These are phyloP conservation scores for Carex cristatella DNA, from an alignment of 176 grass and related monocot genomes.

Conservation along the genomic window DNA sequence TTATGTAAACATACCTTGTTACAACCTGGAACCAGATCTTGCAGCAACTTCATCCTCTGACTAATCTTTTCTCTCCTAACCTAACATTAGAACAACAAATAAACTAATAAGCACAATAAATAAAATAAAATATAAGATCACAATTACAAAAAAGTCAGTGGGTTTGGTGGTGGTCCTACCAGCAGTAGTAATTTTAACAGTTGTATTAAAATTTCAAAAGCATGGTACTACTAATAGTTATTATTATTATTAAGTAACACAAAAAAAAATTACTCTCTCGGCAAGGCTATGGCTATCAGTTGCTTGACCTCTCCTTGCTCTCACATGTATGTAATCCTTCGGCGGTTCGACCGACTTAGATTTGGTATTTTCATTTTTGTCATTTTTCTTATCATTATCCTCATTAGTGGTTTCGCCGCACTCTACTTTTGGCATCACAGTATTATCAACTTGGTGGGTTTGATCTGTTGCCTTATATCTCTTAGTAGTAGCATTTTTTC, in stretches of 20 bases:
- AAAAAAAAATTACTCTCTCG: conserved; percentile 59
- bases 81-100: conserved; percentile 27
- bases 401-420: conserved; percentile 48
- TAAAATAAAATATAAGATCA: neutral
- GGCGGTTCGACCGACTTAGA: conserved; percentile 55
- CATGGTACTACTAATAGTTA: neutral
- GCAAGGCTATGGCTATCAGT: conserved; percentile 96
- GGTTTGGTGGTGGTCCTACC: neutral
- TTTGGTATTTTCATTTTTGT: conserved; percentile 50
- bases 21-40: conserved; percentile 87
- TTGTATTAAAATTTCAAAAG: neutral
- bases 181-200: neutral
- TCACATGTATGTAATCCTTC: conserved; percentile 95
- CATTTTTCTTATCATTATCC: conserved; percentile 39
- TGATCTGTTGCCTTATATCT: conserved; percentile 32
- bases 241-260: neutral
- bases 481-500: conserved; percentile 43
- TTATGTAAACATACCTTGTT: conserved; percentile 53
- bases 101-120: neutral
- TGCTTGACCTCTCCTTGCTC: conserved; percentile 89
- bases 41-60: conserved; percentile 84
- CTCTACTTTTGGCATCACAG: conserved; percentile 45
- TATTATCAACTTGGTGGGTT: conserved; percentile 12
- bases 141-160: neutral
- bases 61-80: conserved; percentile 86